Base-by-base conservation (phyloP, 1,139 yeast species). In the Geotrichum carabidarum region DNA sequence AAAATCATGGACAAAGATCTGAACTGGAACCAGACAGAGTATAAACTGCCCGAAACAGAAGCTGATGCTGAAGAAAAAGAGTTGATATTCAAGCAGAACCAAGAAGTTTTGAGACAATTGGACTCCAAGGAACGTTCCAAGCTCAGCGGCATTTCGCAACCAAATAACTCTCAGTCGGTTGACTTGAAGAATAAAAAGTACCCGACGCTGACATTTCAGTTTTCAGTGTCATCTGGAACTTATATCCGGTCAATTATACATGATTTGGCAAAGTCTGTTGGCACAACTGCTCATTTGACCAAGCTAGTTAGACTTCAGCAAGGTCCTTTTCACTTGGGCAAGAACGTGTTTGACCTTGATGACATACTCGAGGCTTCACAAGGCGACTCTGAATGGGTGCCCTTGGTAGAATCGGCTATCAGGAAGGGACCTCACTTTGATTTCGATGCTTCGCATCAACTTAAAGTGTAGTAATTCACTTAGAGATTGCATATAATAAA, bases 191-290 rank as follows among this genome's bases (percentile, higher is more conserved):
- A 85, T 14, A 45, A 45, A 18, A 17, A 45, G 17, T 45, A 45
- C 15, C 48, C 53, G 18, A 43, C 53, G 55, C 64, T 90, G 41
- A 93, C 85, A 63, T 79, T 93, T 62, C 78, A 78, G 11, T 81
- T 95, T 9, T 80, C 81, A 48, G 99, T 93, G 0, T 86, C 96
- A 0, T 89, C 97, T 0, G 99, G 99, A 1, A 93, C 98, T 0
- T 94, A 93, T 65, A 90, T 93, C 50, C 78, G 99, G 61, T 86
- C 96, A n/a, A 73, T 93, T 55, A 78, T 93, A 49, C 89, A 95
- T 69, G 99, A 93, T 65, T 77, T 88, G 49, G 98, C 96, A 1
- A 79, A 86, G 58, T 85, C 93, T 0, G 72, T 91, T 67, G 84
- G 84, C 15, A 81, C 91, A 0, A 82, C 89, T 17, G 90, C 96